Percentiles rank a stretch among this genome's conserved stretches.
These are phyloP conservation scores for Solanum acaule DNA, from an alignment of 257 asterid genomes.

Conservation along the genomic window DNA sequence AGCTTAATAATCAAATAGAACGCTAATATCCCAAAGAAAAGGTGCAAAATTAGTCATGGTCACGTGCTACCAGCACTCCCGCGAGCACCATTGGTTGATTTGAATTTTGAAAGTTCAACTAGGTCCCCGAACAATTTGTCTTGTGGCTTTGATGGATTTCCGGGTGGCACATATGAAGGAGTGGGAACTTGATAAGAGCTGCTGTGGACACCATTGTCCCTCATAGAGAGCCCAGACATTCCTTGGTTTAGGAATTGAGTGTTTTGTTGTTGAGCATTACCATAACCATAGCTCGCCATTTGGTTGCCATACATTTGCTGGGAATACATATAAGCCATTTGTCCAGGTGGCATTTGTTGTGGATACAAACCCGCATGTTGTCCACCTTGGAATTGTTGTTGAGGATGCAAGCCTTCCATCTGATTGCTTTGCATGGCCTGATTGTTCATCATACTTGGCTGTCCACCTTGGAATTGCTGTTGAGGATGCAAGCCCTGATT, in stretches of 20 bases:
- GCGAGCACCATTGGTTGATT: conserved; percentile 27
- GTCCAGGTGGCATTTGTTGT: conserved; percentile 56
- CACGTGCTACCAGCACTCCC: conserved; percentile 40
- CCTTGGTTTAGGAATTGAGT: conserved; percentile 56
- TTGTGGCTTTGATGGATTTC: conserved; percentile 62
- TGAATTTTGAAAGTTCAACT: conserved; percentile 60
- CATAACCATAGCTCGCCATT: conserved; percentile 41
- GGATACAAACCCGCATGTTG: conserved; percentile 45
- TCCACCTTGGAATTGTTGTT: conserved; percentile 17
- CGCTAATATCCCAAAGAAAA: too few species aligned
- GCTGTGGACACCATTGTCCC: conserved; percentile 41
- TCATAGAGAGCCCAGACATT: conserved; percentile 66
- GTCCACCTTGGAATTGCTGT: conserved; percentile 17
- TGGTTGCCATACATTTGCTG: conserved; percentile 69
- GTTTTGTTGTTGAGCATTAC: conserved; percentile 58
- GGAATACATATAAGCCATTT: conserved; percentile 67
- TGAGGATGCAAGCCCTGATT: conserved; percentile 39
- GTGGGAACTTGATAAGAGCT: conserved; percentile 22
- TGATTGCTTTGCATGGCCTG: conserved; percentile 29
- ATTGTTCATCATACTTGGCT: conserved; percentile 17
- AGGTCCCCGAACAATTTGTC: conserved; percentile 81
- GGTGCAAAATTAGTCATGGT: neutral
- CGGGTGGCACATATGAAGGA: conserved; percentile 49
- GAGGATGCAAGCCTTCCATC: conserved; percentile 30
- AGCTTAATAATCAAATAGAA: neutral